Evolutionary conservation across 495 filamentous ascomycete species (phyloP), one percentile per base, ranked within the genome.

Genomic region (Xylaria venustula): DNA sequence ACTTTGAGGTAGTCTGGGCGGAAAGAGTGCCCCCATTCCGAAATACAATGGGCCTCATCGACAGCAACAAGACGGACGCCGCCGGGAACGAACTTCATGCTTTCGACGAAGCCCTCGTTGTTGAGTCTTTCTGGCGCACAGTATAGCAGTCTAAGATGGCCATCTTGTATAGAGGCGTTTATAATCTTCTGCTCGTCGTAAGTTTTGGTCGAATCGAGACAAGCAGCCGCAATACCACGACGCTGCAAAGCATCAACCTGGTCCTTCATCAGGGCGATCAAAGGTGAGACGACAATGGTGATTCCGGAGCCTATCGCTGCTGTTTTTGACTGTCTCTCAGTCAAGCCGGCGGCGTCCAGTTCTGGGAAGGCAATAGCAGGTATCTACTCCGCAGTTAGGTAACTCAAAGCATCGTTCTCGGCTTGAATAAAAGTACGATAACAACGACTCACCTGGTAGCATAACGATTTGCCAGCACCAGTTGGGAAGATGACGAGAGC

Each of bases 31-130:
- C 83, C 83, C 83, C 83, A 86, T 68, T 86, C 81, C 8, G 82
- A 85, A 14, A 86, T 80, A 58, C 83, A 86, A 69, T 85, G 83
- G 7, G 83, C 83, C 58, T 86, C 82, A 61, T 86, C 84, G 23
- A 85, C 76, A 6, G 84, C 84, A 19, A 87, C 64, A 11, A 87
- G 67, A 7, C 85, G 79, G 19, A 87, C 71, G 2, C 82, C 78
- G n/a, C 77, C 78, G 0, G 74, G 79, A 3, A 81, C 71, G 22
- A 69, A 56, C 45, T 79, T 83, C 58, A 86, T 78, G 22, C 71
- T 79, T 47, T 80, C 78, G 11, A 87, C 72, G 46, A 87, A 86
- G 0, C 76, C 80, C 46, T 84, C 81, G 56, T 83, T 86, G 59
- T 85, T 86, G 23, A 86, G 71, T 6, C 81, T 70, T 66, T 87